Percentiles rank a stretch among this genome's conserved stretches.
Evolutionary conservation across 2,329 filamentous ascomycete species (phyloP).

Genomic region (Pseudomassariella vexata): DNA sequence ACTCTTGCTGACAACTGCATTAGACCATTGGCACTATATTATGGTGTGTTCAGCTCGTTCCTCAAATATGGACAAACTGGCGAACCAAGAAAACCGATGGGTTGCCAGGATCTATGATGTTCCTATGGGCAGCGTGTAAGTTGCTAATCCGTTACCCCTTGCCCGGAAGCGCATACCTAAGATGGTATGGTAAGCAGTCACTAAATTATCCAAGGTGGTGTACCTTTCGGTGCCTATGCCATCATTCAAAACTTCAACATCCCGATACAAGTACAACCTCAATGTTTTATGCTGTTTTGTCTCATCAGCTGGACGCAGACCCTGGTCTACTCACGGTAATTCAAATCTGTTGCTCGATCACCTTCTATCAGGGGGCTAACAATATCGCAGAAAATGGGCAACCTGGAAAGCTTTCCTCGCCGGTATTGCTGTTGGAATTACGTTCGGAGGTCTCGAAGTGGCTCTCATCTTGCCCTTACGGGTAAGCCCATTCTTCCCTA

Average conservation of each 20-base stretch:
- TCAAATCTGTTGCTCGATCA: background rate
- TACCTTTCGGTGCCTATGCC: conserved; percentile 34
- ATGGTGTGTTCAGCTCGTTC: conserved; percentile 34
- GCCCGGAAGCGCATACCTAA: background rate
- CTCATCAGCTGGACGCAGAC: conserved; percentile 32
- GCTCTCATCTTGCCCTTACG: conserved; percentile 51
- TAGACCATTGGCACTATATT: conserved; percentile 27
- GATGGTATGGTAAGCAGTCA: no score
- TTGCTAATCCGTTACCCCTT: background rate
- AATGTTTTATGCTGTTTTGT: conserved; percentile 32
- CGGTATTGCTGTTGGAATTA: conserved; percentile 29
- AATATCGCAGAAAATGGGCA: conserved; percentile 32
- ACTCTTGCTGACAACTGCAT: conserved; percentile 6
- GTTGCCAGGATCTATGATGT: conserved; percentile 54
- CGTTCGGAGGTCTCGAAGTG: conserved; percentile 48
- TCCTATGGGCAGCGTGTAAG: conserved; percentile 55
- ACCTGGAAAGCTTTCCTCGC: conserved; percentile 37
- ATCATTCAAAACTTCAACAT: conserved; percentile 36
- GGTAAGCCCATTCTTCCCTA: no score
- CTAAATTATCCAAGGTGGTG: conserved; percentile 29
- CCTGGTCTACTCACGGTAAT: conserved; percentile 25
- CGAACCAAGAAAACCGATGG: conserved; percentile 55
- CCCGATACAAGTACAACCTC: conserved; percentile 36
- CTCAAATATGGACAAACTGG: conserved; percentile 57
- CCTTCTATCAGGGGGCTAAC: background rate